Conservation (phyloP, 805 yeast genomes). For the Kazachstania psychrophila region DNA sequence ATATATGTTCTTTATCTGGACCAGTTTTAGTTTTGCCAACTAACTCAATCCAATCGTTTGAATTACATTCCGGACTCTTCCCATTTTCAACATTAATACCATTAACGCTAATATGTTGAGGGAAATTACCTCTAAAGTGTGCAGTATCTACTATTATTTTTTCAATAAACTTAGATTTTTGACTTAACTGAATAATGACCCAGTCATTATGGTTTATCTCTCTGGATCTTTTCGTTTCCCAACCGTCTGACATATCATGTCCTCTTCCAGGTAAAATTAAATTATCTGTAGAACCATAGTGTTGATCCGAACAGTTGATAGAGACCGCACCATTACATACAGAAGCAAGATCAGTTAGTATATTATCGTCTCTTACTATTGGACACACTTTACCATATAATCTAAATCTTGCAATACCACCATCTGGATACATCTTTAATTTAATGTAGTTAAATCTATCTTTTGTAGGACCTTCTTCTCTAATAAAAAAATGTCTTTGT, state of each 20-base stretch:
- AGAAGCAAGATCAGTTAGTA: conserved; percentile 59
- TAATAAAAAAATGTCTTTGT: conserved; percentile 72
- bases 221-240: conserved; percentile 94
- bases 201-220: conserved; percentile 80
- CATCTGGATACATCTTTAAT: conserved; percentile 92
- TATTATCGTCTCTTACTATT: not conserved
- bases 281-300: conserved; percentile 88
- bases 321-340: conserved; percentile 87
- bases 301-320: conserved; percentile 77
- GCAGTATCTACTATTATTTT: conserved; percentile 80
- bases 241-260: conserved; percentile 93
- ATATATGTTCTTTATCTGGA: conserved; percentile 77
- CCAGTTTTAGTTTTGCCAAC: conserved; percentile 65
- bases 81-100: conserved; percentile 36
- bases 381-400: conserved; percentile 79
- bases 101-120: conserved; percentile 66
- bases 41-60: conserved; percentile 47
- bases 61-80: conserved; percentile 19
- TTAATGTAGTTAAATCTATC: conserved; percentile 67
- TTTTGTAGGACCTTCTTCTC: conserved; percentile 46
- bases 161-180: conserved; percentile 41
- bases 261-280: conserved; percentile 90
- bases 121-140: conserved; percentile 90
- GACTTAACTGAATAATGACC: conserved; percentile 78
- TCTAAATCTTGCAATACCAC: conserved; percentile 93